Evolutionary conservation across 306 rosid species (phyloP), one percentile per base, ranked within the genome.

Genomic region (Trifolium pratense): DNA sequence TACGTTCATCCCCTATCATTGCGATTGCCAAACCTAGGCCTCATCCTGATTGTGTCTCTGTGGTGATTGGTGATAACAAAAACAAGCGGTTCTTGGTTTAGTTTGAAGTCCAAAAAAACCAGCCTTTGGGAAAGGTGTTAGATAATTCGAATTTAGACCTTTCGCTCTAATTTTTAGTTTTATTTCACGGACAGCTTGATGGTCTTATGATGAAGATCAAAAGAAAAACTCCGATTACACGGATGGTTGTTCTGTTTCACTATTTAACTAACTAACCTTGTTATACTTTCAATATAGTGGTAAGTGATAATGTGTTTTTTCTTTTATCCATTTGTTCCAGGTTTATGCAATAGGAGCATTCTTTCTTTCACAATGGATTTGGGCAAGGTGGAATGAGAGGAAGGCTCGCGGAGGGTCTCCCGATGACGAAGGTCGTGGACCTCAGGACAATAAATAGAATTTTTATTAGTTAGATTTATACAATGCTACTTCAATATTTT

Each of bases 331-430:
- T 78, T 55, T 45, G 15, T 62, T 72, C 26, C 85, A 94, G 99
- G 91, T 89, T 70, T 91, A 87, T 58, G 96, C 95, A 34, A 61
- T 94, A 2, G 96, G 92, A 31, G 92, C 86, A 65, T 45, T 84
- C 81, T 75, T 91, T 34, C 69, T 93, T 60, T 76, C 84, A 63
- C 81, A 74, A 81, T 93, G 98, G 98, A 29, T 84, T 39, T 87
- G 90, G 96, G 93, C 91, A 68, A 87, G 89, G 84, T 93, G 97
- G 97, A 88, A 82, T 31, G 98, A 91, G 83, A 91, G 92, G 82
- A 85, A 78, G 82, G 83, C 49, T 4, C 70, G 51, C 60, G 89
- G 89, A 59, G 71, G 37, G 58, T 53, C 89, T 45, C 77, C 89
- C 32, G 64, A 84, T 32, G 88, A 83, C 34, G 80, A 86, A 37